Base-by-base conservation (phyloP, 371 early-diverging fungal species). In the Apophysomyces ossiformis region DNA sequence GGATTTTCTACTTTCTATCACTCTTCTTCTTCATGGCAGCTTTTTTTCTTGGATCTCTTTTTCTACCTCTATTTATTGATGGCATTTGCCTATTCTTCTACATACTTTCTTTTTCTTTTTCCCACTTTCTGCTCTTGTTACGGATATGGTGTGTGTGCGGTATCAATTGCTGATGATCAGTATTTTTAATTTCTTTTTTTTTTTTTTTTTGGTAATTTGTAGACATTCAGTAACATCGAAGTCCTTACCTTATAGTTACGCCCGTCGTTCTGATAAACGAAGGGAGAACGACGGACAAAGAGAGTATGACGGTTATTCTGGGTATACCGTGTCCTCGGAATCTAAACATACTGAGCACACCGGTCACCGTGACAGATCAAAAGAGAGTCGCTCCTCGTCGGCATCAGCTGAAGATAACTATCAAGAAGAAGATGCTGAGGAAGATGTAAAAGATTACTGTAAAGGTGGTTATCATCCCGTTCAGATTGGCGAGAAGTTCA, bases 381-480 rank as follows among this genome's bases (percentile, higher is more conserved):
- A 63, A 26, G 38, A 8, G 15, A 41, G 56, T 18, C 16, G 57
- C 44, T 45, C 35, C 7, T 67, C 63, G 36, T 37, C 54, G 0
- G 63, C 37, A 37, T 63, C 72, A 32, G 67, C 61, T 7, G 41
- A 60, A 7, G 66, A 63, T 1, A 44, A 39, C 35, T 67, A 68
- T 4, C 68, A 67, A 3, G 68, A 62, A 7, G 68, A 66, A 38
- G 79, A 73, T 7, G 95, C 93, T 46, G 96, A 96, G 75, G 97
- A 97, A 74, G 95, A 94, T 74, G 79, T 87, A 54, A 91, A 92
- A 62, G 96, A 98, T 75, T 98, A 96, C 73, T 84, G 89, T 69
- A 87, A 87, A 75, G 98, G 97, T 68, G 98, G 98, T 4, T 99
- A 99, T 79, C 98, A 99, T 74, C 93, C 95, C 1, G 91, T 96